phyloP scores from a whole-genome alignment of 305 asterid species.

The Solanum hybrid region DNA sequence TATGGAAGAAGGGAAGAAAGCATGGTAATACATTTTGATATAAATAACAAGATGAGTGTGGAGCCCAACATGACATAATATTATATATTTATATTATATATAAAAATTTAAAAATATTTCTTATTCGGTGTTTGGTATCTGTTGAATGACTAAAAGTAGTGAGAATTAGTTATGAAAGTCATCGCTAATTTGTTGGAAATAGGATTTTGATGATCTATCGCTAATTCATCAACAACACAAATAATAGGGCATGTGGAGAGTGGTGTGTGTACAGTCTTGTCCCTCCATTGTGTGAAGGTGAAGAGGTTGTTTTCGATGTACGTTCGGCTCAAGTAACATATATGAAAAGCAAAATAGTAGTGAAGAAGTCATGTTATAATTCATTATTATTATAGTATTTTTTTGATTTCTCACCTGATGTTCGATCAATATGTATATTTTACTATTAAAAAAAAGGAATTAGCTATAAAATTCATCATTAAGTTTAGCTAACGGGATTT shows the following conservation, averaged over 20 bases:
- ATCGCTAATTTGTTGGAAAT: background rate
- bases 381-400: background rate
- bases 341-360: background rate
- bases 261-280: background rate
- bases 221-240: background rate
- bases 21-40: slow-evolving; percentile 21
- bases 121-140: background rate
- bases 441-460: background rate
- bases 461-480: background rate
- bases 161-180: background rate
- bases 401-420: fast-evolving
- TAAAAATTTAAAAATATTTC: background rate
- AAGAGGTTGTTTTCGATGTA: background rate
- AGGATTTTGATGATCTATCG: background rate
- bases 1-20: background rate
- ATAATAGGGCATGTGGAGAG: background rate
- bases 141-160: background rate
- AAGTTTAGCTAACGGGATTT: background rate
- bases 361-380: background rate
- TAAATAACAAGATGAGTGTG: slow-evolving; percentile 24
- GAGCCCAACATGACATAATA: slow-evolving; percentile 4
- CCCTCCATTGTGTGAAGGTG: background rate
- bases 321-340: background rate
- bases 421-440: background rate
- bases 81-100: background rate